phyloP scores from a whole-genome alignment of 2,329 filamentous ascomycete genomes.

The Colletotrichum spaethianum region DNA sequence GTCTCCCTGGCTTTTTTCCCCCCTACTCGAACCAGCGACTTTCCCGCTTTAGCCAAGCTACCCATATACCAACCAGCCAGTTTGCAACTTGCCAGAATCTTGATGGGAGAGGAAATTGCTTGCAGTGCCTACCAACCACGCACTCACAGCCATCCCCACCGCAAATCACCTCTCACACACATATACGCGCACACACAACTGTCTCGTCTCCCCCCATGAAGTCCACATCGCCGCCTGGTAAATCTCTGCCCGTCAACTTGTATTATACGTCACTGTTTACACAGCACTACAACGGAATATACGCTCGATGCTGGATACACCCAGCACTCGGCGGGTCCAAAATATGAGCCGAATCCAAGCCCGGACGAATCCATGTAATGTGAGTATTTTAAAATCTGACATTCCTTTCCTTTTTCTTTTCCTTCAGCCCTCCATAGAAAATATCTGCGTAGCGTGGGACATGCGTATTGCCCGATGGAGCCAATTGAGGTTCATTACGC shows the following conservation, averaged over 20 bases:
- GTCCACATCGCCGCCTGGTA: conserved; percentile 14
- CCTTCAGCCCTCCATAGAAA: not conserved
- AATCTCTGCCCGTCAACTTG: conserved; percentile 13
- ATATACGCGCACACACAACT: conserved; percentile 14
- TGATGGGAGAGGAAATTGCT: not conserved
- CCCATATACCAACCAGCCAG: not conserved
- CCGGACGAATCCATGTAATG: conserved; percentile 34
- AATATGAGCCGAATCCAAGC: conserved; percentile 32
- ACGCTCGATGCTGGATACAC: conserved; percentile 21
- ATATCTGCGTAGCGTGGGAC: not conserved
- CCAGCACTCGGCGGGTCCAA: conserved; percentile 31
- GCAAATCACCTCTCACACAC: conserved; percentile 15
- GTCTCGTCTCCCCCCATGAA: conserved; percentile 26
- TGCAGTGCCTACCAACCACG: not conserved
- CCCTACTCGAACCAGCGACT: not conserved
- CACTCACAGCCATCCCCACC: conserved; percentile 1
- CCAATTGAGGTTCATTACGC: conserved; percentile 10
- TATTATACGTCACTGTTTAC: conserved; percentile 22
- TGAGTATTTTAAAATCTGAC: conserved; percentile 29
- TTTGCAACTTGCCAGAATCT: not conserved
- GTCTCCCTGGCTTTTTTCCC: not conserved
- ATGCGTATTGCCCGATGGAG: conserved; percentile 7
- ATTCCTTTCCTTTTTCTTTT: not conserved
- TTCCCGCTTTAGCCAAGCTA: conserved; percentile 1
- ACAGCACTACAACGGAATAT: not conserved